Base-by-base conservation (phyloP, 2,329 filamentous ascomycete species). In the Diaporthe amygdali region DNA sequence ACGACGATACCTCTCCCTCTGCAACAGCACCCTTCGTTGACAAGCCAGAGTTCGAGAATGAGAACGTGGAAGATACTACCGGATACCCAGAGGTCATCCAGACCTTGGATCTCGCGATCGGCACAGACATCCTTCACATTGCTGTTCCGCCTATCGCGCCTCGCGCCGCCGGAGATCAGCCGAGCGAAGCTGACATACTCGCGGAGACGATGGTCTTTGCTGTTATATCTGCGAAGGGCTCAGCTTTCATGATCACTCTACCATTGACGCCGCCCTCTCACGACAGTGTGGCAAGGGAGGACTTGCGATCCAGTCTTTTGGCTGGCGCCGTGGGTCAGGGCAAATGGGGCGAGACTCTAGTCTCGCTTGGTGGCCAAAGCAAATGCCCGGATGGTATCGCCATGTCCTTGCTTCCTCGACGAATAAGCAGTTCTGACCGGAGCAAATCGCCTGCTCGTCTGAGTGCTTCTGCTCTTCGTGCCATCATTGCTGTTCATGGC, bases 201-300 rank as follows among this genome's bases (percentile, higher is more conserved):
- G 86, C 85, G 67, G 84, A 89, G 73, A 87, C 84, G 77, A 89
- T 92, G 75, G 84, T 91, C 0, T 91, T 92, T 75, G 85, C 88
- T 0, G 87, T 90, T 3, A 86, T 89, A 1, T 91, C 89, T 74
- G 85, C 87, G 5, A 89, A 86, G 27, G 86, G 85, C 66, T 86
- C 89, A 52, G 82, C 88, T 51, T 90, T 87, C 72, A 79, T 92
- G 15, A 81, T 92, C 34, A 89, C 88, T 1, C 76, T 92, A 4
- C 90, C 90, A 0, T 82, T 92, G 37, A 90, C 87, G 1, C 90
- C 90, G 0, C 90, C 90, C 0, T 91, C 89, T 2, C 85, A 88
- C 14, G 82, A 86, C 75, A 90, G 87, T 78, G 92, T 91, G 76
- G 82, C 83, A 2, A 83, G 89, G 14, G 82, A 84, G 4, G 88